Conservation (phyloP, 257 asterid species). For the Nicotiana attenuata region DNA sequence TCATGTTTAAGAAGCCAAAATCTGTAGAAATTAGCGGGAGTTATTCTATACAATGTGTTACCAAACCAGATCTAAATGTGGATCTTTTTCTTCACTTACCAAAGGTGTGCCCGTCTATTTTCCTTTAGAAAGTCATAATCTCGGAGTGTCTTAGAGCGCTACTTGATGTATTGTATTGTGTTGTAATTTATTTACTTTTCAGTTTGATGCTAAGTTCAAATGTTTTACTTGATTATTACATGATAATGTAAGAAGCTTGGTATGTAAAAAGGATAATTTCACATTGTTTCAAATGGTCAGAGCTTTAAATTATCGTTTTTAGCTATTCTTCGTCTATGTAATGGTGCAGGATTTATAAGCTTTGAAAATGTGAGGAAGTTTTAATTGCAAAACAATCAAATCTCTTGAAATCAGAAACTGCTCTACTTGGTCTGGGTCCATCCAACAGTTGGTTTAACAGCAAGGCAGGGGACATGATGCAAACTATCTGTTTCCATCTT, state of each 20-base stretch:
- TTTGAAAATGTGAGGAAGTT: not conserved
- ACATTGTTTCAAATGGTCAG: not conserved
- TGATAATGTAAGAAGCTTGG: not conserved
- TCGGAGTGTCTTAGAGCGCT: not conserved
- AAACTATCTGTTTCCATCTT: not conserved
- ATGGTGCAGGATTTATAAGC: not conserved
- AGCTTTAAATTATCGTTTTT: not conserved
- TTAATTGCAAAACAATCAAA: not conserved
- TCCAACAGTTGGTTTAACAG: not conserved
- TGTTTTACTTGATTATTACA: not conserved
- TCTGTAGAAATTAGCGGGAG: constrained; percentile 75
- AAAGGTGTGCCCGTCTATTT: constrained; percentile 44
- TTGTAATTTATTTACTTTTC: not conserved
- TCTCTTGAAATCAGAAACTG: not conserved
- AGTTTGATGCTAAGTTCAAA: not conserved
- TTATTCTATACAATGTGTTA: constrained; percentile 59
- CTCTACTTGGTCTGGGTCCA: not conserved
- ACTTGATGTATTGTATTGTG: not conserved
- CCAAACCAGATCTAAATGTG: constrained; percentile 67
- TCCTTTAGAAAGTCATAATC: not conserved
- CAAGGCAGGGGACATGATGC: not conserved
- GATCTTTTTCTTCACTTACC: constrained; percentile 79
- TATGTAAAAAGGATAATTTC: not conserved
- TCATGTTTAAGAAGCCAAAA: constrained; percentile 69
- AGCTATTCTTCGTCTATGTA: not conserved